Evolutionary conservation across 1,284 basidiomycete species (phyloP).

Genomic region (Taiwanofungus camphoratus): DNA sequence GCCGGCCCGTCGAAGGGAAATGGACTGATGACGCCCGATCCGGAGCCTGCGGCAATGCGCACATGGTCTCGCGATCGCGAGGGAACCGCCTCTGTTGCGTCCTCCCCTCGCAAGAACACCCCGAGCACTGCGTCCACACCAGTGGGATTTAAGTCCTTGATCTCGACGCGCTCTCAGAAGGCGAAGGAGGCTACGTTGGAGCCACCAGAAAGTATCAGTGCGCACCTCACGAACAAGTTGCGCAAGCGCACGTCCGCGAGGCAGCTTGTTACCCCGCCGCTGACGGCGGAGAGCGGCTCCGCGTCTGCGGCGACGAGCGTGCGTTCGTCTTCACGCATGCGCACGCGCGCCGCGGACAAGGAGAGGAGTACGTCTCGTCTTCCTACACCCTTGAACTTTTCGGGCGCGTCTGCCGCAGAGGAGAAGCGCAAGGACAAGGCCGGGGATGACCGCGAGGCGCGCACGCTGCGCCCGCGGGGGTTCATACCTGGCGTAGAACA

Average conservation of each 20-base stretch:
- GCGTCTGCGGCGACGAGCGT: conserved; percentile 20
- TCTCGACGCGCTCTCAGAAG: conserved; percentile 56
- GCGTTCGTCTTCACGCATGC: conserved; percentile 24
- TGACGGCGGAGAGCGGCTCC: conserved; percentile 27
- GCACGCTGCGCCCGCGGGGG: conserved; percentile 22
- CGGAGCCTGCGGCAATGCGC: conserved; percentile 21
- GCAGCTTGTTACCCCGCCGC: conserved; percentile 30
- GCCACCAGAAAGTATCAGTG: conserved; percentile 17
- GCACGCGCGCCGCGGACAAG: conserved; percentile 16
- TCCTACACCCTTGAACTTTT: conserved; percentile 23
- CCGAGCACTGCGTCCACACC: conserved; percentile 12
- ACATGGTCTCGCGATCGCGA: conserved; percentile 6
- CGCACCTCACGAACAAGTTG: too few species aligned
- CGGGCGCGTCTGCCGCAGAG: conserved; percentile 20
- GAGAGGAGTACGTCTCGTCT: conserved; percentile 19
- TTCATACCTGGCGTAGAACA: conserved; percentile 13
- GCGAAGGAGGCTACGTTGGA: conserved; percentile 23
- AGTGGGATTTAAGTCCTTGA: conserved; percentile 44
- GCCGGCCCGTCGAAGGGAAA: conserved; percentile 20
- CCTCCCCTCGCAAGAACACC: conserved; percentile 12
- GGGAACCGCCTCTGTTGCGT: conserved; percentile 12
- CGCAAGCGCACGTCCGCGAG: too few species aligned
- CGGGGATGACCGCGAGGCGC: conserved; percentile 23
- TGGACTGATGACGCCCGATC: conserved; percentile 31
- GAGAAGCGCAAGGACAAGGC: conserved; percentile 17